Evolutionary conservation across 441 rosid genomes (phyloP).

Genomic region (Pelargonium cotyledonis): DNA sequence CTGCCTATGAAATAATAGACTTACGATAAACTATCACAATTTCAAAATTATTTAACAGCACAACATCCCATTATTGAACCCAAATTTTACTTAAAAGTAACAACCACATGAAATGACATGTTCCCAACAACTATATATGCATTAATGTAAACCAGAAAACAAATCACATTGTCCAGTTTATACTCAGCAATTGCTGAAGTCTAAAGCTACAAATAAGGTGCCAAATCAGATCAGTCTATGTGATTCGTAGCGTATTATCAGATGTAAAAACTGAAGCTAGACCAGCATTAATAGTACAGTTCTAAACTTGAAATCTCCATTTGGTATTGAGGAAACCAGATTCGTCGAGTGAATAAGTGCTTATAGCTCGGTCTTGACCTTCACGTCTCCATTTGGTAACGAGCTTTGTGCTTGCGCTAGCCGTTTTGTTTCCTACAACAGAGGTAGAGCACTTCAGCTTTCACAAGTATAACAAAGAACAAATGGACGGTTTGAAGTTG

Average conservation of each 20-base stretch:
- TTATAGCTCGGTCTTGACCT: slow-evolving; percentile 57
- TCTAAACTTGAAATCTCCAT: not conserved
- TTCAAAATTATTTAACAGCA: too few relatives aligned
- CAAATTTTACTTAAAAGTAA: too few relatives aligned
- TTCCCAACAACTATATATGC: too few relatives aligned
- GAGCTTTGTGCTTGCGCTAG: slow-evolving; percentile 60
- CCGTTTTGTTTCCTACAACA: slow-evolving; percentile 65
- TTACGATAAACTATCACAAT: too few relatives aligned
- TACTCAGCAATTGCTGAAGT: not conserved
- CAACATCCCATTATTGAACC: too few relatives aligned
- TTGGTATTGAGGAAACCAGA: not conserved
- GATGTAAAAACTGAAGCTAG: not conserved
- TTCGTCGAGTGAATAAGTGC: not conserved
- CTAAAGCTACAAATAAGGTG: not conserved
- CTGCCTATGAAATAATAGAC: too few relatives aligned
- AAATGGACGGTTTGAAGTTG: not conserved
- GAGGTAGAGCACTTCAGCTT: slow-evolving; percentile 1
- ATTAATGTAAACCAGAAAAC: too few relatives aligned
- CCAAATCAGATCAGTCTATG: not conserved
- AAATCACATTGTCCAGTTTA: not conserved
- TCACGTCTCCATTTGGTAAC: slow-evolving; percentile 82
- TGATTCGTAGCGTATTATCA: not conserved
- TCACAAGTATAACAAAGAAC: not conserved
- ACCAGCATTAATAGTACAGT: not conserved
- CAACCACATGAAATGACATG: too few relatives aligned